Conservation (phyloP, 441 rosid genomes). For the Adansonia gregorii region DNA sequence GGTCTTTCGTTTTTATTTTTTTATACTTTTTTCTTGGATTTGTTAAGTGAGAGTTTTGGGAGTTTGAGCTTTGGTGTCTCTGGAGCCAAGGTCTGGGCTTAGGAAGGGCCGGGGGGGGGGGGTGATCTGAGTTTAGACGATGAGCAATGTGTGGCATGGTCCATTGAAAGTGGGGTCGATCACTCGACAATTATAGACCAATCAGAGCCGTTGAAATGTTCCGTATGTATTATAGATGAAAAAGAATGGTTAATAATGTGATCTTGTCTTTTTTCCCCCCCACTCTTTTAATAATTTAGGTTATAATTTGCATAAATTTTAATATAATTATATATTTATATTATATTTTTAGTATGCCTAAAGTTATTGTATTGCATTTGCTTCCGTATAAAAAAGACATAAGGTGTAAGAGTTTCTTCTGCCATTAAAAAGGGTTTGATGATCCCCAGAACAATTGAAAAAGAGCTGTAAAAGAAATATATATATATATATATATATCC, state of each 20-base stretch:
- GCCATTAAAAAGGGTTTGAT: not conserved
- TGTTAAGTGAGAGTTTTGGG: not conserved
- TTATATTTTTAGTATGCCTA: not conserved
- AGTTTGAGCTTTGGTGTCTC: not conserved
- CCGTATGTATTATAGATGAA: not conserved
- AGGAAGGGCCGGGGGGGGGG: not conserved
- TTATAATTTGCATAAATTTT: not conserved
- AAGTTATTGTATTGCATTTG: too few species aligned
- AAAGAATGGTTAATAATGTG: conserved; percentile 25
- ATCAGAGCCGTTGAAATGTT: conserved; percentile 37
- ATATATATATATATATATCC: too few species aligned
- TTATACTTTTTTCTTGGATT: not conserved
- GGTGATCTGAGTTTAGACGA: not conserved
- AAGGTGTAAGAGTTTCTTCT: too few species aligned
- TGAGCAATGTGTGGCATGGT: not conserved
- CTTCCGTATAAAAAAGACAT: too few species aligned
- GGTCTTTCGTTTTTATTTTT: too few species aligned
- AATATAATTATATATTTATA: not conserved
- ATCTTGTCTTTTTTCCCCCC: not conserved
- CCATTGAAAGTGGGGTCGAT: not conserved
- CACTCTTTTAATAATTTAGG: not conserved
- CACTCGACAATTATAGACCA: conserved; percentile 24
- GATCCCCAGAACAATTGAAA: not conserved
- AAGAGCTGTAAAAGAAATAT: not conserved
- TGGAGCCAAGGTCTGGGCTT: not conserved